These are phyloP conservation scores for Sophora flavescens DNA, from an alignment of 306 rosid species.

Conservation along the genomic window DNA sequence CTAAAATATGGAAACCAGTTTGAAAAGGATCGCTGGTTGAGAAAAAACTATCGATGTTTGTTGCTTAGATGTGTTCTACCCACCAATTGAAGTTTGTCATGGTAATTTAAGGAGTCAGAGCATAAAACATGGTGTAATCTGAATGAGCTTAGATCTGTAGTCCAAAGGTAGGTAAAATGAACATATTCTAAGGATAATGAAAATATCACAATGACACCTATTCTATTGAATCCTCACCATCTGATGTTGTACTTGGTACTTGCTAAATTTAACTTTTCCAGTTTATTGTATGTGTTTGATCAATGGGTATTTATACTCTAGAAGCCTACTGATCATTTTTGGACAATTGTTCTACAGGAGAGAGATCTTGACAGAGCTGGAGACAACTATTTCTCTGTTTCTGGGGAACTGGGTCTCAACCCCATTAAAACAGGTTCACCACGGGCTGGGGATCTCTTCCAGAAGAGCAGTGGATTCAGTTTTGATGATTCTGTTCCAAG, in stretches of 20 bases:
- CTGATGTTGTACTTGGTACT: conserved; percentile 13
- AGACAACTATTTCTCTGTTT: conserved; percentile 72
- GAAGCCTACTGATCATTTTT: conserved; percentile 40
- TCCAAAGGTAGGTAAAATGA: conserved; percentile 7
- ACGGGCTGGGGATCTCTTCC: conserved; percentile 57
- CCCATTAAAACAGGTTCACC: conserved; percentile 81
- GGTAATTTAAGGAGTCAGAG: conserved; percentile 1
- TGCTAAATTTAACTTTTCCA: conserved; percentile 14
- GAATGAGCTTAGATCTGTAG: conserved; percentile 22
- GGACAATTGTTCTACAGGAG: conserved; percentile 55
- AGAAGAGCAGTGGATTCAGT: conserved; percentile 68
- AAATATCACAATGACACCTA: conserved; percentile 12
- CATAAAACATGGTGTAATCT: conserved; percentile 11
- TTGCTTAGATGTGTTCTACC: not conserved
- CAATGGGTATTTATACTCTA: conserved; percentile 13
- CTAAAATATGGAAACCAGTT: conserved; percentile 16
- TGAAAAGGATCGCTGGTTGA: not conserved
- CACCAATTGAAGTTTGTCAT: not conserved
- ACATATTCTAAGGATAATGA: not conserved
- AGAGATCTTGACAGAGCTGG: conserved; percentile 62
- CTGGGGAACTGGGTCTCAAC: conserved; percentile 83
- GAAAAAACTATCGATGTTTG: not conserved
- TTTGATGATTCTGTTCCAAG: conserved; percentile 97
- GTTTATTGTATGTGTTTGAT: conserved; percentile 37
- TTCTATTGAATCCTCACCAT: conserved; percentile 12